Conservation (phyloP, 805 yeast species). For the Monosporozyma servazzii region DNA sequence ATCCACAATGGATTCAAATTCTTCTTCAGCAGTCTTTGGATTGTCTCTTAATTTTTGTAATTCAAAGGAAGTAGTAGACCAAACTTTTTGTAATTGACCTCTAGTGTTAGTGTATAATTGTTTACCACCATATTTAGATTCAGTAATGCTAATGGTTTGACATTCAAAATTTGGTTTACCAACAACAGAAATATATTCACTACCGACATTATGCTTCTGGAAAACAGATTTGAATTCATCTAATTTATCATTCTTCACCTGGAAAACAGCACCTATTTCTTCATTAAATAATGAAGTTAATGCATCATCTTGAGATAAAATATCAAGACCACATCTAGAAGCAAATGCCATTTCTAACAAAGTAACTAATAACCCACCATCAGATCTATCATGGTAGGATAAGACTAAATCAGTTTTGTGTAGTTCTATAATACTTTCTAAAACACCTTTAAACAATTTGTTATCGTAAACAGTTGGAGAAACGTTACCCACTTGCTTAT, state of each 20-base stretch:
- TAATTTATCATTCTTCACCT: conserved; percentile 48
- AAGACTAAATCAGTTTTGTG: conserved; percentile 61
- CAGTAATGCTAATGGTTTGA: conserved; percentile 43
- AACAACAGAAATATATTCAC: conserved; percentile 46
- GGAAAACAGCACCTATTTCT: conserved; percentile 96
- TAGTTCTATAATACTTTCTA: conserved; percentile 58
- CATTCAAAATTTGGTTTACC: conserved; percentile 55
- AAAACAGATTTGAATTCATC: conserved; percentile 49
- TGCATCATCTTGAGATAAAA: conserved; percentile 39
- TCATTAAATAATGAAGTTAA: conserved; percentile 71
- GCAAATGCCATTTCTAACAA: conserved; percentile 95
- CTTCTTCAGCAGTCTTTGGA: conserved; percentile 84
- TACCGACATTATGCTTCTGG: conserved; percentile 47
- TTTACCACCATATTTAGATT: conserved; percentile 6
- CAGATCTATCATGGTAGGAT: conserved; percentile 93
- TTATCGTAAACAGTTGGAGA: conserved; percentile 78
- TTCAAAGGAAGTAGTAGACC: conserved; percentile 84
- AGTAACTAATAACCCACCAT: conserved; percentile 88
- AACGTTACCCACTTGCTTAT: conserved; percentile 71
- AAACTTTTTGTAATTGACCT: conserved; percentile 63
- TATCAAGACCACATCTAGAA: conserved; percentile 73
- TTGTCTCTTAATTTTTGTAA: conserved; percentile 90
- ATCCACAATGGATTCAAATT: conserved; percentile 63
- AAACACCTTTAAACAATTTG: conserved; percentile 53
- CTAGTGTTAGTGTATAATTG: conserved; percentile 47